Evolutionary conservation across 169 alveolate genomes (phyloP).

Genomic region (Toxoplasma gondii): DNA sequence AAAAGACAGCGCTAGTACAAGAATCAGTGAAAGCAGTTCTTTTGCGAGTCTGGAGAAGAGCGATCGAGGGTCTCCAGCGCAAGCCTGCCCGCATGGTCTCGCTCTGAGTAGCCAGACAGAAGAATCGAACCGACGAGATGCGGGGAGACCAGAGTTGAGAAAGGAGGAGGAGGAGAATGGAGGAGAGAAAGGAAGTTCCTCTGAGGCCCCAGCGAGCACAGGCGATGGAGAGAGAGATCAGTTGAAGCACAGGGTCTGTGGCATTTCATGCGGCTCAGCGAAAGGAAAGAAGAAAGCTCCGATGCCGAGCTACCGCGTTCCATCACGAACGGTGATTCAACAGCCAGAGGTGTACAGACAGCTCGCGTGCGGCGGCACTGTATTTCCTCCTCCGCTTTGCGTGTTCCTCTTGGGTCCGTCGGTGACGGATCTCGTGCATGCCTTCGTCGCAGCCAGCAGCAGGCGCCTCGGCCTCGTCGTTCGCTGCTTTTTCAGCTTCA

Average conservation of each 20-base stretch:
- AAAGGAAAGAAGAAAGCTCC: too few relatives aligned
- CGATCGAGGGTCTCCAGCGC: too few relatives aligned
- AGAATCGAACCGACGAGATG: too few relatives aligned
- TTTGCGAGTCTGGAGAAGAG: too few relatives aligned
- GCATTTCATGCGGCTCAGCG: too few relatives aligned
- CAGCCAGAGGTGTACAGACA: slow-evolving; percentile 29
- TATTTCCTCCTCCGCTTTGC: slow-evolving; percentile 40
- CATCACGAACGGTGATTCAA: neutral
- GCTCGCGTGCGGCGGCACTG: slow-evolving; percentile 21
- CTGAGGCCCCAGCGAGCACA: too few relatives aligned
- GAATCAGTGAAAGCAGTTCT: neutral
- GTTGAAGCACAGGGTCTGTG: too few relatives aligned
- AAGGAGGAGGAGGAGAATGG: neutral
- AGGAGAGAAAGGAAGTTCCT: too few relatives aligned
- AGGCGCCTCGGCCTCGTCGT: neutral
- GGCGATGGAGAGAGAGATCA: too few relatives aligned
- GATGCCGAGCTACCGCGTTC: neutral
- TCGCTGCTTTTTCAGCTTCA: too few relatives aligned
- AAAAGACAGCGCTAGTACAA: neutral
- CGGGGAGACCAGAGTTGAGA: neutral
- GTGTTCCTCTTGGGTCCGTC: slow-evolving; percentile 18
- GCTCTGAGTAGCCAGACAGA: too few relatives aligned
- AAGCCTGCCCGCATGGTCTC: too few relatives aligned
- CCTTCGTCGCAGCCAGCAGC: neutral
- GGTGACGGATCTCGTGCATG: neutral